Conservation (phyloP, 768 basidiomycete genomes). For the Mycena chlorophos region DNA sequence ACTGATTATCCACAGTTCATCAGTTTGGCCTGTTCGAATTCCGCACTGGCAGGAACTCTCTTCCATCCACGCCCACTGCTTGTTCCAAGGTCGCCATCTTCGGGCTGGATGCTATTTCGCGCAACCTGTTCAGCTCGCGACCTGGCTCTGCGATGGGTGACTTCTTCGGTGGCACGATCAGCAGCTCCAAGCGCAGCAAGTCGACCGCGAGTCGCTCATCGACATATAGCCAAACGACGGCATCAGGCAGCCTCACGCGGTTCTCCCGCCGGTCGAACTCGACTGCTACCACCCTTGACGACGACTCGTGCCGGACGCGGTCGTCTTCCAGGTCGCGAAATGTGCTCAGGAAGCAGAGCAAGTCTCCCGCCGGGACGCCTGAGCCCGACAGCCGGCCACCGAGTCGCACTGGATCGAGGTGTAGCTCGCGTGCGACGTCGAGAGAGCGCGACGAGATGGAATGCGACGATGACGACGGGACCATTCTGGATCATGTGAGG, state of each 20-base stretch:
- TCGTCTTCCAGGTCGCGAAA: constrained; percentile 52
- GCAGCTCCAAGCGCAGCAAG: constrained; percentile 65
- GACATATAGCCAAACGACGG: constrained; percentile 67
- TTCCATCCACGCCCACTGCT: constrained; percentile 84
- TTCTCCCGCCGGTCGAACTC: constrained; percentile 75
- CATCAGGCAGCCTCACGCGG: constrained; percentile 64
- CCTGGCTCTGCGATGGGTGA: constrained; percentile 72
- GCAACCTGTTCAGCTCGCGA: constrained; percentile 78
- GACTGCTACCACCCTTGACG: constrained; percentile 61
- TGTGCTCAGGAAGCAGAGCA: constrained; percentile 38
- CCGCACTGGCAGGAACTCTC: constrained; percentile 66
- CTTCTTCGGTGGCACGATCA: constrained; percentile 73
- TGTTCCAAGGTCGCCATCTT: constrained; percentile 84
- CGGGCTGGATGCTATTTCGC: constrained; percentile 84
- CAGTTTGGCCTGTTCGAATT: constrained; percentile 90
- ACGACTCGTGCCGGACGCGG: constrained; percentile 52
- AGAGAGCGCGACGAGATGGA: constrained; percentile 45
- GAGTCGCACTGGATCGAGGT: constrained; percentile 35
- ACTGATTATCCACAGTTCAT: too few species aligned
- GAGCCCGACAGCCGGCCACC: constrained; percentile 52
- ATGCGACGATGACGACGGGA: constrained; percentile 45
- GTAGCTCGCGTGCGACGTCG: constrained; percentile 41
- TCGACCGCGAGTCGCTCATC: constrained; percentile 76
- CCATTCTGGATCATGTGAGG: constrained; percentile 36
- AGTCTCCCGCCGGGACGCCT: constrained; percentile 44